Evolutionary conservation across 2,329 filamentous ascomycete genomes (phyloP), one percentile per base, ranked within the genome.

Genomic region (Gyromitra esculenta): DNA sequence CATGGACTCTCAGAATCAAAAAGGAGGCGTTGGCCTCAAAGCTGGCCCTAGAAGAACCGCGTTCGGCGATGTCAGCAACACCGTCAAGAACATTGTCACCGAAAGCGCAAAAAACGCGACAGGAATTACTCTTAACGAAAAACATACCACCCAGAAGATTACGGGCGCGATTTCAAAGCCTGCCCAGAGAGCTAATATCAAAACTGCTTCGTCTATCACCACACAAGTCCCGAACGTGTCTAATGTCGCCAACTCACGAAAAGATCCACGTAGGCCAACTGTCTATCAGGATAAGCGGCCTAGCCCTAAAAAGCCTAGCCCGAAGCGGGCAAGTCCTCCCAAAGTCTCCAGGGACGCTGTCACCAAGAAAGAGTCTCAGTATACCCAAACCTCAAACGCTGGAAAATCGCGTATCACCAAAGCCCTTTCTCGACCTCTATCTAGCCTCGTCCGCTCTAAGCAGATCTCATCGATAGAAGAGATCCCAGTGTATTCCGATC

Each of bases 11-110:
- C 75, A 77, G 15, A 86, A 86, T 80, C 81, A 88, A 76, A 82
- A 87, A 77, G 85, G 87, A 77, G 87, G 86, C 64, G 87, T 85
- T 74, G 87, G 86, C 50, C 84, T 90, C 79, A 92, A 91, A 83
- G 87, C 87, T 69, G 87, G 88, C 73, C 86, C 90, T 71, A 96
- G 94, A 85, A 90, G 94, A 80, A 90, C 90, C 78, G 92, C 90
- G 11, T 94, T 96, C 83, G 92, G 89, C 64, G 94, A 97, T 82
- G 88, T 96, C 77, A 96, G 92, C 86, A 95, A 94, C 82, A 90
- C 87, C 59, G 82, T 86, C 52, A 84, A 72, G 45, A 78, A 78
- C 45, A 54, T 75, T 81, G 56, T 31, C 35, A 67, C 81, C 80
- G 37, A 82, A 78, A 80, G 81, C 72, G 54, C 54, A 67, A 73